A percentile compares a stretch with the other conserved stretches of the same genome.
Evolutionary conservation across 164 flowering plant genomes (phyloP).

Genomic region (grape (Vitis vinifera)): DNA sequence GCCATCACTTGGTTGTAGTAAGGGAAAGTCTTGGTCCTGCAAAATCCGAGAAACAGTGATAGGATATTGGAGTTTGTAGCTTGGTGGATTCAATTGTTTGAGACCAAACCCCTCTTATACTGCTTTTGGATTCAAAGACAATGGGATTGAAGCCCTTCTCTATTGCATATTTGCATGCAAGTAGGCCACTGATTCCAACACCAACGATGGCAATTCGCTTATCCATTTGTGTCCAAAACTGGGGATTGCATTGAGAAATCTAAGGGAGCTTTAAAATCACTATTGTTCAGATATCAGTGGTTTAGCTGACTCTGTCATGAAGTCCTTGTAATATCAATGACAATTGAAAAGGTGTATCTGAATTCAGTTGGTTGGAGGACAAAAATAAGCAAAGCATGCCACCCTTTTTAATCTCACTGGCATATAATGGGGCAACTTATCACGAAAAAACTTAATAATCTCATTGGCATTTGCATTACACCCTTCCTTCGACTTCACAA

Average conservation of each 20-base stretch:
- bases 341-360: no score
- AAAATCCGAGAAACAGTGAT: slow-evolving; percentile 35
- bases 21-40: slow-evolving; percentile 30
- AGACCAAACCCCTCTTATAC: slow-evolving; percentile 31
- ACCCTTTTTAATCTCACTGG: no score
- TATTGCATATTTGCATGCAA: slow-evolving; percentile 27
- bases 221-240: background rate
- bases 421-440: slow-evolving; percentile 52
- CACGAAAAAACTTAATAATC: slow-evolving; percentile 46
- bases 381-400: no score
- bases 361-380: no score
- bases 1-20: slow-evolving; percentile 28
- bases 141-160: slow-evolving; percentile 27
- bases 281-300: no score
- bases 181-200: slow-evolving; percentile 31
- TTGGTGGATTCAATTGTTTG: slow-evolving; percentile 29
- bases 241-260: no score
- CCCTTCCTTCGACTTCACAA: slow-evolving; percentile 57
- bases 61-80: slow-evolving; percentile 32
- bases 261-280: no score
- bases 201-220: slow-evolving; percentile 27
- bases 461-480: slow-evolving; percentile 27
- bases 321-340: no score
- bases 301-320: no score
- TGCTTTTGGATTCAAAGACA: slow-evolving; percentile 24